Conservation (phyloP, 139 green algal species). For the Volvox reticuliferus region DNA sequence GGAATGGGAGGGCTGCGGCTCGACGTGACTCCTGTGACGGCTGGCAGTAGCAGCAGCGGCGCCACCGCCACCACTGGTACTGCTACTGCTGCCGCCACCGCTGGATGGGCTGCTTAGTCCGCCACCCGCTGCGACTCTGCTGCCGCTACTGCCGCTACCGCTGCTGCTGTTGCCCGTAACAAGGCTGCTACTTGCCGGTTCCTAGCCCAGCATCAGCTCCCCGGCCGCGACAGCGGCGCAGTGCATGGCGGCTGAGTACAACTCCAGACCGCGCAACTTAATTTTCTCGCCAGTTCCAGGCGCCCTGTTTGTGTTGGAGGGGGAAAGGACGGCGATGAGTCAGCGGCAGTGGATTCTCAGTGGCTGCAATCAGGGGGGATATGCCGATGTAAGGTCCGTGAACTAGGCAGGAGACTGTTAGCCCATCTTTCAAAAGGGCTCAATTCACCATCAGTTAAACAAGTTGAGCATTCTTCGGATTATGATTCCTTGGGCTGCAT, state of each 20-base stretch:
- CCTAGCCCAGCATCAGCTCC: neutral
- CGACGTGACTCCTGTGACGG: neutral
- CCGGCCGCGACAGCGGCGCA: slow-evolving; percentile 35
- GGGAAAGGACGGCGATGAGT: too few relatives aligned
- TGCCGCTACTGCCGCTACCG: neutral
- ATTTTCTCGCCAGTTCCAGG: slow-evolving; percentile 46
- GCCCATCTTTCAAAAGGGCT: too few relatives aligned
- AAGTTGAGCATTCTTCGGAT: too few relatives aligned
- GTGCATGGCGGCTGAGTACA: slow-evolving; percentile 42
- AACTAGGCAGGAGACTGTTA: too few relatives aligned
- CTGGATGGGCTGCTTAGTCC: neutral
- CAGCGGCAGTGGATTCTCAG: too few relatives aligned
- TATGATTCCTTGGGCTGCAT: too few relatives aligned
- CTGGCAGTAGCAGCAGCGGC: neutral
- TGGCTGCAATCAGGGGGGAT: too few relatives aligned
- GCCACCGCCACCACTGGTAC: neutral
- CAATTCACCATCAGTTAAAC: too few relatives aligned
- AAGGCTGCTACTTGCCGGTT: neutral
- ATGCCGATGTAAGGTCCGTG: too few relatives aligned
- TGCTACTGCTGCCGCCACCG: neutral
- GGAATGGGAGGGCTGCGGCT: neutral
- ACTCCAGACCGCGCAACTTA: slow-evolving; percentile 43
- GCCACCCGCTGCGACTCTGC: neutral
- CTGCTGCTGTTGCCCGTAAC: neutral
- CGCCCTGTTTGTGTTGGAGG: neutral